A percentile compares a stretch with the other conserved stretches of the same genome.
Conservation (phyloP, 1,139 yeast species). For the Saccharomycopsis phalli region DNA sequence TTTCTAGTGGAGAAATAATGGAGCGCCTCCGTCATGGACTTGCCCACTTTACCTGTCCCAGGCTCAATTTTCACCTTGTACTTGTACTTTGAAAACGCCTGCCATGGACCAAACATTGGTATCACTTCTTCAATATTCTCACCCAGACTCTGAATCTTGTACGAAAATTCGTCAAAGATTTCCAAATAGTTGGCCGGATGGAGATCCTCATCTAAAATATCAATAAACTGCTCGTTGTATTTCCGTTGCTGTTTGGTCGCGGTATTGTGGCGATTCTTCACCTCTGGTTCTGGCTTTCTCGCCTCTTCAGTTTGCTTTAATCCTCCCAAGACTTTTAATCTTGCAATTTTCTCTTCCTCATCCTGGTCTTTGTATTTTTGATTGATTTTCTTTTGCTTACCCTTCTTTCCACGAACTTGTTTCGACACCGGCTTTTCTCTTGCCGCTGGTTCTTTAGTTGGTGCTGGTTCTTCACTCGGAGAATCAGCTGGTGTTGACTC, state of each 20-base stretch:
- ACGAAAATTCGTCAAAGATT: conserved; percentile 26
- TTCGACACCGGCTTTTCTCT: not conserved
- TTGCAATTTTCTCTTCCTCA: conserved; percentile 67
- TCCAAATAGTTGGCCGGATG: conserved; percentile 26
- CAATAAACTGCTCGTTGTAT: conserved; percentile 24
- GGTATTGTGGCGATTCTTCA: conserved; percentile 20
- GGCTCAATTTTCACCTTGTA: conserved; percentile 83
- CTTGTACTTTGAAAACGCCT: conserved; percentile 60
- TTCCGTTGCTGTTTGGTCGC: conserved; percentile 29
- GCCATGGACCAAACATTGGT: conserved; percentile 94
- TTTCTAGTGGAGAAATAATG: conserved; percentile 51
- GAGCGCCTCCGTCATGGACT: conserved; percentile 63
- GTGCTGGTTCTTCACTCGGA: conserved; percentile 9
- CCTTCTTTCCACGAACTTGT: conserved; percentile 69
- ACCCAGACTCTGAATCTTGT: conserved; percentile 29
- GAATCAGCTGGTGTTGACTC: conserved; percentile 13
- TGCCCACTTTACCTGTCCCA: conserved; percentile 84
- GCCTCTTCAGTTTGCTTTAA: conserved; percentile 52
- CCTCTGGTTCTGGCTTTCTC: conserved; percentile 22
- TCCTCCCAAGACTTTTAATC: conserved; percentile 81
- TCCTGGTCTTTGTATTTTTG: conserved; percentile 85
- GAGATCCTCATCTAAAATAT: conserved; percentile 25
- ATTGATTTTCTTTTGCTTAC: conserved; percentile 74
- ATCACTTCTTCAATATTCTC: conserved; percentile 47
- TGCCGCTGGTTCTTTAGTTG: conserved; percentile 10